Percentiles rank a stretch among this genome's conserved stretches.
phyloP scores from a whole-genome alignment of 768 basidiomycete species.

The Lentinula lateritia region DNA sequence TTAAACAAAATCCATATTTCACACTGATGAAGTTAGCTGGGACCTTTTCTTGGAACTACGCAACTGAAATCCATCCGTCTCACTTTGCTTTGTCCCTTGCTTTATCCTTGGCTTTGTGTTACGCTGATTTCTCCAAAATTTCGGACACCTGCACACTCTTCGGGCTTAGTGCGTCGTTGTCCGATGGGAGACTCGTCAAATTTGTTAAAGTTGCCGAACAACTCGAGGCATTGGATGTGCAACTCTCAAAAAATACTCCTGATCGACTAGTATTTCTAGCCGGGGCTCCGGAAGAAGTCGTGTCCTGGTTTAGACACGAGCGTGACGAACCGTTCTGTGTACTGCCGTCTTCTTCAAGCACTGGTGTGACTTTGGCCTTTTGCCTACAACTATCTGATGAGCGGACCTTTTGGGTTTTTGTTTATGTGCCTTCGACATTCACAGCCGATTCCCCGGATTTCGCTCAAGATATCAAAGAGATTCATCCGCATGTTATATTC shows the following conservation, averaged over 20 bases:
- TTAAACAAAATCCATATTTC: background rate
- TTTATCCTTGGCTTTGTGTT: background rate
- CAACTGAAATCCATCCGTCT: background rate
- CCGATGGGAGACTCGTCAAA: background rate
- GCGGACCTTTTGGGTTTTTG: no score
- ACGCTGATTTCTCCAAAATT: background rate
- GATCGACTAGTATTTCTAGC: background rate
- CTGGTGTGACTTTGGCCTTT: background rate
- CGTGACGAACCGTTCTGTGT: background rate
- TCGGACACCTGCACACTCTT: background rate
- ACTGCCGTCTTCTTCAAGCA: background rate
- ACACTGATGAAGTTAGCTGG: background rate
- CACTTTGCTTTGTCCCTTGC: background rate
- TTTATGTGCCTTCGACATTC: no score
- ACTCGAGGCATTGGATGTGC: background rate
- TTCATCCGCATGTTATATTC: background rate
- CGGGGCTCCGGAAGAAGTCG: background rate
- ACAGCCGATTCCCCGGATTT: no score
- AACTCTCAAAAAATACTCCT: background rate
- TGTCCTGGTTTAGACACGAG: background rate
- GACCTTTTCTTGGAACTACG: background rate
- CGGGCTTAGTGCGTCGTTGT: background rate
- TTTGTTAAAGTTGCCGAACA: background rate
- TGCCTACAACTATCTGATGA: background rate
- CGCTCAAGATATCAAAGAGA: no score